Percentiles rank a stretch among this genome's conserved stretches.
Evolutionary conservation across 2,329 filamentous ascomycete species (phyloP).

Genomic region (Bisporella sp.): DNA sequence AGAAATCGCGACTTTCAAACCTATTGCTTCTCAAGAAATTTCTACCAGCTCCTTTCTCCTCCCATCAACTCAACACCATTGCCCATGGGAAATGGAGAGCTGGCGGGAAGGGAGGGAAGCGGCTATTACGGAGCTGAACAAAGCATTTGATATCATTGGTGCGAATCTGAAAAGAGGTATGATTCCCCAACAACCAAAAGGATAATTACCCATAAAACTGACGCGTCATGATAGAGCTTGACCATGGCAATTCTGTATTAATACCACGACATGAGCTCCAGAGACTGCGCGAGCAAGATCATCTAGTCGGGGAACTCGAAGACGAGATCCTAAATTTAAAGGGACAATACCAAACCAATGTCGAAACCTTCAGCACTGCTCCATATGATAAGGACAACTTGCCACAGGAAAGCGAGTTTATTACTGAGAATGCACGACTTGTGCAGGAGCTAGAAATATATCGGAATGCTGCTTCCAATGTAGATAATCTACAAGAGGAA

Average conservation of each 20-base stretch:
- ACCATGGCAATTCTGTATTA: not conserved
- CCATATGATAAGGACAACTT: not conserved
- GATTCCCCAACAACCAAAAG: too few relatives aligned
- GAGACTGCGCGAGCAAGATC: not conserved
- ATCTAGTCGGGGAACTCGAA: not conserved
- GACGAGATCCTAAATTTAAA: not conserved
- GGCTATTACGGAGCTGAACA: too few relatives aligned
- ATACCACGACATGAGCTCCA: not conserved
- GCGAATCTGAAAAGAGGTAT: too few relatives aligned
- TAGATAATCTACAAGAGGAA: conserved; percentile 17
- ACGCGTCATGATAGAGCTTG: conserved; percentile 1
- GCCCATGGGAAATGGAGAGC: too few relatives aligned
- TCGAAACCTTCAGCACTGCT: not conserved
- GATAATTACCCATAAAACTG: too few relatives aligned
- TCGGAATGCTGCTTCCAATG: conserved; percentile 5
- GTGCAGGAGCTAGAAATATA: conserved; percentile 14
- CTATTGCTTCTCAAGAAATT: too few relatives aligned
- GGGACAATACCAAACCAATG: not conserved
- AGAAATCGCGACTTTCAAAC: too few relatives aligned
- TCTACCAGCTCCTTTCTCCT: too few relatives aligned
- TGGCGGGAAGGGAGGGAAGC: too few relatives aligned
- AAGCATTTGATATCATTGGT: too few relatives aligned
- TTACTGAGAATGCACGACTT: conserved; percentile 7
- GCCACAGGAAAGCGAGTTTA: not conserved
- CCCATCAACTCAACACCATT: too few relatives aligned